Base-by-base conservation (phyloP, 257 asterid species). In the Phtheirospermum japonicum region DNA sequence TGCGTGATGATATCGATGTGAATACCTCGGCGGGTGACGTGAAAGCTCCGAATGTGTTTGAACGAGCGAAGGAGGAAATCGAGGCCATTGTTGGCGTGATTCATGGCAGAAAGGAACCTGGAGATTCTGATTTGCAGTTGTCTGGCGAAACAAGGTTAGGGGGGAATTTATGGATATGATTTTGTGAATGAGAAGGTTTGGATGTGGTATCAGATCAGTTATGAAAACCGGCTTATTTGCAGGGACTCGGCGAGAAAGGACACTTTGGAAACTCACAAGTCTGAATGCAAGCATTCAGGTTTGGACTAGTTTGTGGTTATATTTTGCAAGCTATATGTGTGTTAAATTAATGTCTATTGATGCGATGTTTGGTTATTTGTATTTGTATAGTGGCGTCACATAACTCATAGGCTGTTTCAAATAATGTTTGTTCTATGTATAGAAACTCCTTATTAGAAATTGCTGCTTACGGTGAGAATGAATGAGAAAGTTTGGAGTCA, bases 61-160 rank as follows among this genome's bases (percentile, higher is more conserved):
- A 80, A 71, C 80, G 96, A 59, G 95, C 89, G 0, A 86, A 80
- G 69, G 96, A 89, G 77, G 96, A 89, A 63, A 70, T 89, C 59
- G 90, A 86, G 67, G 95, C 96, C 48, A 58, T 89, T 61, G 86
- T 82, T 28, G 82, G 68, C 63, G 79, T 82, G 9, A 73, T 89
- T 63, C 90, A 86, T 66, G 76, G 77, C 5, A 84, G 81, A 63
- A 84, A 80, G 78, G 87, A 79, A 67, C 3, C 70, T 0, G 57
- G 66, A 20, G 62, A 6, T 48, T 61, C 28, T 14, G 69, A 42
- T 66, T 43, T 72, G 48, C 18, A 60, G 17, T 3, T 19, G 7
- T 9, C 5, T 50, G 7, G 57, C 18, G 57, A 20, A 50, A 20
- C 57, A 6, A 75, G 83, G 93, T 87, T 34, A 40, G 57, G 45